These are phyloP conservation scores for Lagenidium sp. DNA, from an alignment of 352 stramenopile species.

Conservation along the genomic window DNA sequence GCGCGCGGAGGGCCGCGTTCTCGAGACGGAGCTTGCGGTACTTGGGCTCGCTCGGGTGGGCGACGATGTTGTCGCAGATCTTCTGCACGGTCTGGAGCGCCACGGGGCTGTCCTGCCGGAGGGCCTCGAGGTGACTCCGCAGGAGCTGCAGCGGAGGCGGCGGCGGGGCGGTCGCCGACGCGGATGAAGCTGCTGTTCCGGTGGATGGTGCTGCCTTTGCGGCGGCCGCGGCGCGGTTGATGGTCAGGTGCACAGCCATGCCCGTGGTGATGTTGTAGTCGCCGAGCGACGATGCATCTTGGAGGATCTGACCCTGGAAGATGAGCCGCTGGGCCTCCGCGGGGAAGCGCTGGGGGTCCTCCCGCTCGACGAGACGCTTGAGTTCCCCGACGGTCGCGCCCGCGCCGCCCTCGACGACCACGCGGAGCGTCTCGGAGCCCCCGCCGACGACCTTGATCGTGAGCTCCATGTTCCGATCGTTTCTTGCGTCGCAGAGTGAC, in stretches of 20 bases:
- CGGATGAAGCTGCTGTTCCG: conserved; percentile 5
- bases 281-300: conserved; percentile 52
- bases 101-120: conserved; percentile 39
- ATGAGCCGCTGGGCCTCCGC: conserved; percentile 71
- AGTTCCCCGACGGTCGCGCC: conserved; percentile 43
- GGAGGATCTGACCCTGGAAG: conserved; percentile 81
- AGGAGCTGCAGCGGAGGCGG: conserved; percentile 18
- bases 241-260: conserved; percentile 67
- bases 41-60: conserved; percentile 62
- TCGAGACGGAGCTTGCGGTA: conserved; percentile 64
- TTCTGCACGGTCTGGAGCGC: conserved; percentile 67
- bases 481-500: too few relatives aligned
- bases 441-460: conserved; percentile 66
- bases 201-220: conserved; percentile 3
- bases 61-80: conserved; percentile 76
- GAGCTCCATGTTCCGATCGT: conserved; percentile 40
- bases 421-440: conserved; percentile 37
- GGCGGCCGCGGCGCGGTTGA: conserved; percentile 23
- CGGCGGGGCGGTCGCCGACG: conserved; percentile 3
- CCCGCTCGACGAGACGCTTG: conserved; percentile 54
- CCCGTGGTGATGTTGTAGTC: conserved; percentile 56
- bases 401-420: conserved; percentile 30
- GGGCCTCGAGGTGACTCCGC: conserved; percentile 41
- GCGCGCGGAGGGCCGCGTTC: conserved; percentile 56
- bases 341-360: conserved; percentile 46